These are phyloP conservation scores for Albatrellus ellisii DNA, from an alignment of 768 basidiomycete species.

Conservation along the genomic window DNA sequence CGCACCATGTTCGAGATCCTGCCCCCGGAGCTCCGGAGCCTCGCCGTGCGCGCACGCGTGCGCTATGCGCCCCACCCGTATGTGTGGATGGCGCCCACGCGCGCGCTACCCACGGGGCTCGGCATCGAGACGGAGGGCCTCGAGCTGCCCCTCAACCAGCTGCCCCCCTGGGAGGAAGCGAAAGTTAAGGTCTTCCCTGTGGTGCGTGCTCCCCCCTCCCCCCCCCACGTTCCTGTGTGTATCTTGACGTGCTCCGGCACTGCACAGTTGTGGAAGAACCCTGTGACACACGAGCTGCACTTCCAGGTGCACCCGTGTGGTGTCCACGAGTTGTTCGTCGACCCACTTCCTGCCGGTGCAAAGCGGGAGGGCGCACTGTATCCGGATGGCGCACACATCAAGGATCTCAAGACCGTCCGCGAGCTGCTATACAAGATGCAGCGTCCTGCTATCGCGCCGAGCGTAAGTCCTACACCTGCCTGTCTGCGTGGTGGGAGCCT, in stretches of 20 bases:
- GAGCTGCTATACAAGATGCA: constrained; percentile 77
- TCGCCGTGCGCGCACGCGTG: constrained; percentile 63
- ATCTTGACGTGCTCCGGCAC: not conserved
- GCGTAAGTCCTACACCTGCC: constrained; percentile 25
- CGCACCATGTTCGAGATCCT: constrained; percentile 74
- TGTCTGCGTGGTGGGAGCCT: not conserved
- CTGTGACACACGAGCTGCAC: constrained; percentile 68
- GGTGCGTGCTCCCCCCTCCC: constrained; percentile 20
- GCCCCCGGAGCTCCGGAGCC: constrained; percentile 50
- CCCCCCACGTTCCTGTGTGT: constrained; percentile 1
- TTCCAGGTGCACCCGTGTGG: constrained; percentile 88
- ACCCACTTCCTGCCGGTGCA: constrained; percentile 54
- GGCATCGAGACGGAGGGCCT: constrained; percentile 67
- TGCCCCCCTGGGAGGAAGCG: constrained; percentile 74
- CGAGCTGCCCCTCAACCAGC: constrained; percentile 48
- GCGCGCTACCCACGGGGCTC: constrained; percentile 59
- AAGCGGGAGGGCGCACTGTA: constrained; percentile 53
- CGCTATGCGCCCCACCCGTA: constrained; percentile 78
- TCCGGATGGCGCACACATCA: constrained; percentile 73
- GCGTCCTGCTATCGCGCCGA: constrained; percentile 76
- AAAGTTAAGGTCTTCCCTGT: constrained; percentile 64
- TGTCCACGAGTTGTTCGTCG: constrained; percentile 49
- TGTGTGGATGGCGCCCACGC: constrained; percentile 75
- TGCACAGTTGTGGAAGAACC: constrained; percentile 80
- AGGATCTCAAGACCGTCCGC: constrained; percentile 58